Evolutionary conservation across 805 yeast genomes (phyloP).

Genomic region (Sugiyamaella lignohabitans): DNA sequence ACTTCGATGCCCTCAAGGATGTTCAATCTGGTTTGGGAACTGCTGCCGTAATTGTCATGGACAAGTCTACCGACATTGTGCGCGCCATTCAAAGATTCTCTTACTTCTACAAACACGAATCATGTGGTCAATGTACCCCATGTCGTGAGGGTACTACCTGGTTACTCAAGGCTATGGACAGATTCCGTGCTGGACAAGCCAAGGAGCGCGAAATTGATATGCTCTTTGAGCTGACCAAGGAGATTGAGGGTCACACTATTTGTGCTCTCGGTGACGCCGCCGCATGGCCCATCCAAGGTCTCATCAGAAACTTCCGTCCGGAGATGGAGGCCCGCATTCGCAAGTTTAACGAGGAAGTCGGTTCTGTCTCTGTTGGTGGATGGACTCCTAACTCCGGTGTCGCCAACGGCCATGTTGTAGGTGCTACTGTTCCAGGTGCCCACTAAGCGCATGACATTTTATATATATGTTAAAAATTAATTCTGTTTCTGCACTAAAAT

Average conservation of each 20-base stretch:
- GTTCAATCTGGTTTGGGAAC: slow-evolving; percentile 87
- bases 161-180: slow-evolving; percentile 76
- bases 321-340: slow-evolving; percentile 70
- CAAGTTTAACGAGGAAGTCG: slow-evolving; percentile 46
- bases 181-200: slow-evolving; percentile 75
- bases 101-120: slow-evolving; percentile 83
- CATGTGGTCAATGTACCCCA: slow-evolving; percentile 93
- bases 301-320: slow-evolving; percentile 79
- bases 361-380: slow-evolving; percentile 62
- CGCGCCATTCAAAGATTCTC: slow-evolving; percentile 81
- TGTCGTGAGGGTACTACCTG: slow-evolving; percentile 93
- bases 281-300: slow-evolving; percentile 90
- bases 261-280: slow-evolving; percentile 93
- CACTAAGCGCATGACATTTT: slow-evolving; percentile 9
- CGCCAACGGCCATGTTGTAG: slow-evolving; percentile 56
- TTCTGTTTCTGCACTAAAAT: too few relatives aligned
- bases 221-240: slow-evolving; percentile 78
- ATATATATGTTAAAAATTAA: slow-evolving; percentile 5
- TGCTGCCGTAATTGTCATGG: slow-evolving; percentile 89
- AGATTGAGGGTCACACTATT: slow-evolving; percentile 85
- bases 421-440: slow-evolving; percentile 31
- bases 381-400: slow-evolving; percentile 62
- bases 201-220: slow-evolving; percentile 73
- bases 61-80: slow-evolving; percentile 76
- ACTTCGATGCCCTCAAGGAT: slow-evolving; percentile 78